Base-by-base conservation (phyloP, 2,329 filamentous ascomycete species). In the Ilyonectria sp. region DNA sequence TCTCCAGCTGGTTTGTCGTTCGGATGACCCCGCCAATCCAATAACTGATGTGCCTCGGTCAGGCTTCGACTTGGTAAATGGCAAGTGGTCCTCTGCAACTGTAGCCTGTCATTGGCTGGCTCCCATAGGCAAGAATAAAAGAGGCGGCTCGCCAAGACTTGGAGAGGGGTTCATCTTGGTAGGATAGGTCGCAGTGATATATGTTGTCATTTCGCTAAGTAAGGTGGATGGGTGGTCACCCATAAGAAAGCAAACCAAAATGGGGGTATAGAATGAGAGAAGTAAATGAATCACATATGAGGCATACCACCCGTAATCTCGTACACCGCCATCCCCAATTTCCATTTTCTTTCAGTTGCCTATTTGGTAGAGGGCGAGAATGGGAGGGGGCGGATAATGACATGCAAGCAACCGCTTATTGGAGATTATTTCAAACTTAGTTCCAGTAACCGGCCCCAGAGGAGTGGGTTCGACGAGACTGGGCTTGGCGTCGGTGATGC, bases 391-490 rank as follows among this genome's bases (percentile, higher is more conserved):
- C 23, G 21, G 17, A 13, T 6, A 49, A 63, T 67, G 54, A 59
- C 64, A 55, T 31, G 47, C 59, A 50, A 46, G 13, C 9, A 23
- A 33, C 21, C 47, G 40, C 37, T 47, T 7, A 63, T 63, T 63
- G 47, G 59, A 19, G 17, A 31, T 35, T 26, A 5, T 5, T 5
- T 19, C 5, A 47, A 2, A 19, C 21, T 33, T 40, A 19, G 35
- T 21, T 37, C 40, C 49, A 19, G 8, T 29, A 6, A 43, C 15
- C 11, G n/a, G n/a, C 17, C 46, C 23, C 46, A 49, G 46, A 21
- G 15, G 68, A 65, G 46, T 62, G 55, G 43, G 44, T 46, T 40
- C 31, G 64, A 52, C 61, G 63, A 47, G 31, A 50, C 31, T 55
- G 70, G 61, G 56, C 40, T 56, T 61, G 54, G 33, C 57, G 53